These are phyloP conservation scores for Baffinella frigidus DNA, from an alignment of 208 protist genomes.

Conservation along the genomic window DNA sequence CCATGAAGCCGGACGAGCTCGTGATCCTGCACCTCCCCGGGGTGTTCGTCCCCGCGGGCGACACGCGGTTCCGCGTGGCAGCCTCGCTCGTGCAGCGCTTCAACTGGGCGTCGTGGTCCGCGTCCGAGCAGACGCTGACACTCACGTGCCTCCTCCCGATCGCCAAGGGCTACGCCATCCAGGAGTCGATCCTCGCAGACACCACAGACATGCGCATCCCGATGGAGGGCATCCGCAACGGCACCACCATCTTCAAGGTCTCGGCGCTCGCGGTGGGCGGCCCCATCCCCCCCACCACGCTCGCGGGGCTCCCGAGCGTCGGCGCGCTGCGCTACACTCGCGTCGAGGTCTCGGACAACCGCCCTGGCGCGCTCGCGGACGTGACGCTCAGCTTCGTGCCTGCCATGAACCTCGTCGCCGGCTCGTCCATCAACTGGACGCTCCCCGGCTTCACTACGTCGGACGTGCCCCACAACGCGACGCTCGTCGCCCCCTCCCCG, in stretches of 20 bases:
- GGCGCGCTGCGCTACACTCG: background rate
- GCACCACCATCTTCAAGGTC: background rate
- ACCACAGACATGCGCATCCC: background rate
- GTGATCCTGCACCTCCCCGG: too few species aligned
- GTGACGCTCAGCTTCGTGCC: background rate
- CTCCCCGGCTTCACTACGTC: slow-evolving; percentile 8
- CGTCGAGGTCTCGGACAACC: background rate
- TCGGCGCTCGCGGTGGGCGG: background rate
- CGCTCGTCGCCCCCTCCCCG: too few species aligned
- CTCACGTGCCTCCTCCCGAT: background rate
- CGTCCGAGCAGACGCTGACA: background rate
- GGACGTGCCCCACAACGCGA: too few species aligned
- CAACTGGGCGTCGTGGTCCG: too few species aligned
- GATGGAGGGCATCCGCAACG: background rate
- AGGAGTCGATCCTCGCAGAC: background rate
- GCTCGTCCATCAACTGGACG: background rate
- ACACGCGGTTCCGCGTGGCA: too few species aligned
- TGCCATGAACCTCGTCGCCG: background rate
- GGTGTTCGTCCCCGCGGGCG: too few species aligned
- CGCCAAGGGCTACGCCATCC: background rate
- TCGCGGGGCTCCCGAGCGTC: background rate
- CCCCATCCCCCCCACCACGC: background rate
- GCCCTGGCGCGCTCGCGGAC: background rate
- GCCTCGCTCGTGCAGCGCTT: too few species aligned
- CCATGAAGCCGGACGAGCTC: too few species aligned